Conservation (phyloP, 2,329 filamentous ascomycete species). For the Xylogone sp. region DNA sequence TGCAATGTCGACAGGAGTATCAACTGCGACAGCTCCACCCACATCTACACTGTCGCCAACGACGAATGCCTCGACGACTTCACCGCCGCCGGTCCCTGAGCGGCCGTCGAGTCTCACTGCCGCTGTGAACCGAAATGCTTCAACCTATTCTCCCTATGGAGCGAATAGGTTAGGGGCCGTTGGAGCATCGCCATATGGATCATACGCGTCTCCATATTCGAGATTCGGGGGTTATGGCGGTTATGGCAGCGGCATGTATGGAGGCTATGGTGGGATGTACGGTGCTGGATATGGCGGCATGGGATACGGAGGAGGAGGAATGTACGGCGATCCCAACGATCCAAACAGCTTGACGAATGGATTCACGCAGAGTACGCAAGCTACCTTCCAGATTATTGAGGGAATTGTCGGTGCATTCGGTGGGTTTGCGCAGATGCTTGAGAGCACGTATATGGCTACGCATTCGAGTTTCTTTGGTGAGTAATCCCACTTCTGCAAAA, state of each 20-base stretch:
- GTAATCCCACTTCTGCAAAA: constrained; percentile 28
- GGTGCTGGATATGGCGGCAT: constrained; percentile 41
- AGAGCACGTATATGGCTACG: constrained; percentile 99
- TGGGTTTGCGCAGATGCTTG: constrained; percentile 97
- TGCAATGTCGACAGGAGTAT: constrained; percentile 31
- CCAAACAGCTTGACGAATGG: constrained; percentile 92
- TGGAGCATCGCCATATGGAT: constrained; percentile 29
- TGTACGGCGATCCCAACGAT: constrained; percentile 68
- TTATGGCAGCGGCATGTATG: constrained; percentile 38
- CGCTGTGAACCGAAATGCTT: constrained; percentile 83
- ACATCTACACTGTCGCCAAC: constrained; percentile 38
- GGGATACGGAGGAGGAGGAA: constrained; percentile 28
- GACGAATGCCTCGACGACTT: constrained; percentile 32
- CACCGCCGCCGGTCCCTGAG: constrained; percentile 69
- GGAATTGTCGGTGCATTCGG: constrained; percentile 95
- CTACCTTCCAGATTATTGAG: constrained; percentile 98
- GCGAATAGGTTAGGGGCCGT: constrained; percentile 52
- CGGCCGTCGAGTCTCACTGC: constrained; percentile 74
- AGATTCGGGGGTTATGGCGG: constrained; percentile 32
- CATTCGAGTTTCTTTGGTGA: constrained; percentile 97
- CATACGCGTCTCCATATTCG: constrained; percentile 36
- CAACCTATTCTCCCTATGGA: constrained; percentile 69
- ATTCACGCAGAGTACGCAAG: constrained; percentile 91
- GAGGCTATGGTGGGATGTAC: constrained; percentile 43
- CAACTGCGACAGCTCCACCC: constrained; percentile 35